Percentiles rank a stretch among this genome's conserved stretches.
These are phyloP conservation scores for Cryomyces antarcticus DNA, from an alignment of 495 filamentous ascomycete genomes.

Conservation along the genomic window DNA sequence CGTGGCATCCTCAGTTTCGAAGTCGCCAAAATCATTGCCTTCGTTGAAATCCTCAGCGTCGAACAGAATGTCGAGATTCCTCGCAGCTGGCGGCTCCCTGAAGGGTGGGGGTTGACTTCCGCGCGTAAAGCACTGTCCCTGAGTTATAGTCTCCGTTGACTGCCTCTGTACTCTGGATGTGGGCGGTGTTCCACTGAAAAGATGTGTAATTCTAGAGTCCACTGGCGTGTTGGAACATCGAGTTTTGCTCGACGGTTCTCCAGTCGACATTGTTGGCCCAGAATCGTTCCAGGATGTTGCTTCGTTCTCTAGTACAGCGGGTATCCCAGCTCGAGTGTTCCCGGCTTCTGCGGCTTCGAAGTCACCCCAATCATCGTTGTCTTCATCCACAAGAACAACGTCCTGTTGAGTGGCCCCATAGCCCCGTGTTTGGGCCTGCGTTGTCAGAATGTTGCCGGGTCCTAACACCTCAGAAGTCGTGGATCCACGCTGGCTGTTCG, in stretches of 20 bases:
- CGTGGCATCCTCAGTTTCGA: constrained; percentile 21
- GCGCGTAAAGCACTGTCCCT: background rate
- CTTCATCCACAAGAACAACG: constrained; percentile 11
- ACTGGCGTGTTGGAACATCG: background rate
- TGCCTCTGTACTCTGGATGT: background rate
- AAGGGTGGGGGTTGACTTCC: background rate
- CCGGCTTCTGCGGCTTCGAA: constrained; percentile 36
- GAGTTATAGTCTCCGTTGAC: background rate
- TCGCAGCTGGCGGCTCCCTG: background rate
- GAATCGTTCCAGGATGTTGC: too few relatives aligned
- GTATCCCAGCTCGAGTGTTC: too few relatives aligned
- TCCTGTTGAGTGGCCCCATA: too few relatives aligned
- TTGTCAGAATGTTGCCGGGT: constrained; percentile 1
- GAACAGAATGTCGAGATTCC: background rate
- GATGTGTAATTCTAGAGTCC: background rate
- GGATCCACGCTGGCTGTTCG: constrained; percentile 5
- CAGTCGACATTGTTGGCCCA: too few relatives aligned
- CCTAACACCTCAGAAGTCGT: constrained; percentile 28
- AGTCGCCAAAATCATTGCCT: constrained; percentile 39
- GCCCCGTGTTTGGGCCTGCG: constrained; percentile 7
- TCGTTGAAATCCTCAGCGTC: constrained; percentile 5
- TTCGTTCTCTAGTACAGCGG: too few relatives aligned
- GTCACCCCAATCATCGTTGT: constrained; percentile 57
- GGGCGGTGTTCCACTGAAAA: background rate
- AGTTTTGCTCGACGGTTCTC: background rate